Conservation (phyloP, 768 basidiomycete genomes). For the Leccinellum albellum region DNA sequence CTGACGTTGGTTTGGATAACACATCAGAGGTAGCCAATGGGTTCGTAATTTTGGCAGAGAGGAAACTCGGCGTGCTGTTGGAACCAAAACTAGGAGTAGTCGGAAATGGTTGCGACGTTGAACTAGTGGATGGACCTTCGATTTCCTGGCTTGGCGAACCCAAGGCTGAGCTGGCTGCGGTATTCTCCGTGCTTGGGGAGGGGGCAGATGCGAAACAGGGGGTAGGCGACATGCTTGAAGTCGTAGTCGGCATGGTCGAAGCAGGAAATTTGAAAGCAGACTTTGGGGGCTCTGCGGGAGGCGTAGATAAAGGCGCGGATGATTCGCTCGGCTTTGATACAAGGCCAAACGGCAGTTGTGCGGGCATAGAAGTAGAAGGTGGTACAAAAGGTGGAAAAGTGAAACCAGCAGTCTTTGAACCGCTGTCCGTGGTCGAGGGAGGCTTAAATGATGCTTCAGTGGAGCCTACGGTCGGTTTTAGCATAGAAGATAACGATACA, state of each 20-base stretch:
- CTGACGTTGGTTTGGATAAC: slow-evolving; percentile 19
- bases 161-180: slow-evolving; percentile 1
- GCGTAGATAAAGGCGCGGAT: slow-evolving; percentile 7
- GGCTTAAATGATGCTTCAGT: slow-evolving; percentile 10
- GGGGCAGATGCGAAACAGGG: slow-evolving; percentile 19
- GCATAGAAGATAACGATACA: slow-evolving; percentile 24
- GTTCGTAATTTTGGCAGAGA: slow-evolving; percentile 17
- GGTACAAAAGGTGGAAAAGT: slow-evolving; percentile 26
- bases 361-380: slow-evolving; percentile 10
- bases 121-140: slow-evolving; percentile 2
- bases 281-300: slow-evolving; percentile 23
- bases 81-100: slow-evolving; percentile 15
- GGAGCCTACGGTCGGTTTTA: slow-evolving; percentile 33
- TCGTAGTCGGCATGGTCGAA: slow-evolving; percentile 5
- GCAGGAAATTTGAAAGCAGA: slow-evolving; percentile 27
- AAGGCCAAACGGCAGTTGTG: slow-evolving; percentile 12
- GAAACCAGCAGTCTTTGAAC: slow-evolving; percentile 20
- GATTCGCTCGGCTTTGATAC: slow-evolving; percentile 19
- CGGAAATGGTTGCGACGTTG: slow-evolving; percentile 10
- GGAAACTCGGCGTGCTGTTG: slow-evolving; percentile 20
- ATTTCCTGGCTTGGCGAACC: slow-evolving; percentile 10
- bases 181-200: slow-evolving; percentile 7
- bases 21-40: slow-evolving; percentile 20
- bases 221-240: slow-evolving; percentile 5
- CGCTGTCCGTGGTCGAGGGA: slow-evolving; percentile 15